Evolutionary conservation across 129 eudicot species (phyloP).

Genomic region (Arctium minus): DNA sequence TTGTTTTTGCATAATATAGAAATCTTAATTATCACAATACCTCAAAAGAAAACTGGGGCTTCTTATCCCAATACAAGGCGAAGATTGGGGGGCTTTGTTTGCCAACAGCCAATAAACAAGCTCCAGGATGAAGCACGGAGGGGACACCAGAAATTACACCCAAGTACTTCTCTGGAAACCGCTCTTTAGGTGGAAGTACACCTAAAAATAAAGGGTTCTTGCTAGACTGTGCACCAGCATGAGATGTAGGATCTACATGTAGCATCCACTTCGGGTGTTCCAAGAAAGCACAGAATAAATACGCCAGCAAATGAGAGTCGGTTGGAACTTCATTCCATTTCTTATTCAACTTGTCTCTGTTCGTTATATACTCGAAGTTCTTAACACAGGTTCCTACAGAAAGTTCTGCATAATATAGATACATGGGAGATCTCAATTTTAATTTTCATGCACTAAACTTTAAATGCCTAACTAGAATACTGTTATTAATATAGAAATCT

Average conservation of each 20-base stretch:
- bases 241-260: conserved; percentile 82
- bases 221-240: conserved; percentile 84
- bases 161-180: conserved; percentile 84
- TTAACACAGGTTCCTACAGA: conserved; percentile 89
- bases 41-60: conserved; percentile 86
- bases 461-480: neutral
- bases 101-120: conserved; percentile 74
- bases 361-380: conserved; percentile 71
- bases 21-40: conserved; percentile 37
- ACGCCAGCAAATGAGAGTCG: conserved; percentile 82
- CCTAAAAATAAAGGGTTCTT: conserved; percentile 91
- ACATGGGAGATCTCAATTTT: neutral
- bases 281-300: conserved; percentile 85
- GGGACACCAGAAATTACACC: conserved; percentile 80
- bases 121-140: conserved; percentile 87
- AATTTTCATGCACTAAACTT: conserved; percentile 7
- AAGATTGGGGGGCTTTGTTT: conserved; percentile 79
- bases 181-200: conserved; percentile 86
- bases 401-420: conserved; percentile 55
- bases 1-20: neutral
- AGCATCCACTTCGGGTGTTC: conserved; percentile 97
- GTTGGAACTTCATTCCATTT: conserved; percentile 94
- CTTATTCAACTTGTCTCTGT: conserved; percentile 58
- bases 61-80: conserved; percentile 91
- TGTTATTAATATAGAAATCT: neutral